Conservation (phyloP, 78 protist genomes). For the Pigoraptor vietnamica region DNA sequence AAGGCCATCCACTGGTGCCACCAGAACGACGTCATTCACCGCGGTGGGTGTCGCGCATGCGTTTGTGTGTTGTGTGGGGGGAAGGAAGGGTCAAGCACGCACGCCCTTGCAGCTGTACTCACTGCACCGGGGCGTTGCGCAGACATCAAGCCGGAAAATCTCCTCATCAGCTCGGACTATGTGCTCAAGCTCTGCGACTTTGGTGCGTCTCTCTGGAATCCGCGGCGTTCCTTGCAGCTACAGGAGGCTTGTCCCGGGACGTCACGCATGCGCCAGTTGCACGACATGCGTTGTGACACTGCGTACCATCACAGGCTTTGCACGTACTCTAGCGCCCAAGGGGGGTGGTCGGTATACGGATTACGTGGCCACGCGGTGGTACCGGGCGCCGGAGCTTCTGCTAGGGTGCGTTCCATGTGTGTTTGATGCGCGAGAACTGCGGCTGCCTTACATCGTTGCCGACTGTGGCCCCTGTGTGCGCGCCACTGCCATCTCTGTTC, state of each 20-base stretch:
- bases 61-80: not conserved
- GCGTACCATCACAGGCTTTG: too few relatives aligned
- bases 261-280: too few relatives aligned
- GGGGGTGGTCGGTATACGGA: slow-evolving; percentile 84
- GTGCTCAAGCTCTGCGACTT: slow-evolving; percentile 91
- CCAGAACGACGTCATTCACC: slow-evolving; percentile 79
- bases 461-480: too few relatives aligned
- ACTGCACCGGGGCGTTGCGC: too few relatives aligned
- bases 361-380: slow-evolving; percentile 85
- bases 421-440: too few relatives aligned
- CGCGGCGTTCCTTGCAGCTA: too few relatives aligned
- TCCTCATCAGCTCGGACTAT: slow-evolving; percentile 45
- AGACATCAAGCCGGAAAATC: slow-evolving; percentile 94
- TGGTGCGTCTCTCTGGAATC: not conserved
- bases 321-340: slow-evolving; percentile 81
- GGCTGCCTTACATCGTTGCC: too few relatives aligned
- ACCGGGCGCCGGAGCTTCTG: slow-evolving; percentile 93
- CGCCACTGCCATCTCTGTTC: too few relatives aligned
- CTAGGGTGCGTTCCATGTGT: slow-evolving; percentile 38
- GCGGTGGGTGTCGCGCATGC: slow-evolving; percentile 15
- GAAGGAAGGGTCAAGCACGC: not conserved
- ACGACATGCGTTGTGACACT: too few relatives aligned
- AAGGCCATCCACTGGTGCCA: slow-evolving; percentile 86
- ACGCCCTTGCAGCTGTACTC: too few relatives aligned
- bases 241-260: too few relatives aligned